A percentile compares a stretch with the other conserved stretches of the same genome.
Conservation (phyloP, 176 grass and related monocot species). For the Typha latifolia region DNA sequence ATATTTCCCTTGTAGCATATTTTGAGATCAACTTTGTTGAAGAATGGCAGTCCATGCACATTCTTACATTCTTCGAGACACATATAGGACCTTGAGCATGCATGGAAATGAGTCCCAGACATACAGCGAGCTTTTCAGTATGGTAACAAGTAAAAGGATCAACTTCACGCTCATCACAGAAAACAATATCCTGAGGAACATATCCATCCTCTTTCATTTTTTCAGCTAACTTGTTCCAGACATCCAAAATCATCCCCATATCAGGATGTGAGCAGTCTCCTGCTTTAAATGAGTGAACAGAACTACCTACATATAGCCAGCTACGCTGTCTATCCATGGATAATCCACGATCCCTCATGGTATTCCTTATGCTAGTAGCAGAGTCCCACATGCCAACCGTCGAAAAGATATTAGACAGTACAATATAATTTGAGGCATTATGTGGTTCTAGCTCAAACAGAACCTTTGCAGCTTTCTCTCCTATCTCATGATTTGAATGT, state of each 20-base stretch:
- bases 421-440: constrained; percentile 52
- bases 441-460: constrained; percentile 62
- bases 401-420: constrained; percentile 54
- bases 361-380: constrained; percentile 35
- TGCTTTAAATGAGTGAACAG: constrained; percentile 38
- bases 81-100: constrained; percentile 25
- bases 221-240: constrained; percentile 34
- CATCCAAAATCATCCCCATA: constrained; percentile 31
- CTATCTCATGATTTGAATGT: constrained; percentile 55
- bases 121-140: constrained; percentile 43
- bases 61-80: constrained; percentile 59
- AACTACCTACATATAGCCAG: constrained; percentile 32
- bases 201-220: constrained; percentile 45
- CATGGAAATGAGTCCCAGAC: constrained; percentile 47
- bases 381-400: constrained; percentile 44
- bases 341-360: constrained; percentile 39
- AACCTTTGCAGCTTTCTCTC: constrained; percentile 40
- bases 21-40: constrained; percentile 48
- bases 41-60: constrained; percentile 59
- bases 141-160: constrained; percentile 62
- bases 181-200: constrained; percentile 29
- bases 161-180: constrained; percentile 36
- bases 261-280: constrained; percentile 48
- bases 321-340: constrained; percentile 35
- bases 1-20: constrained; percentile 29